Evolutionary conservation across 2,329 filamentous ascomycete genomes (phyloP), one percentile per base, ranked within the genome.

Genomic region (Fusarium buharicum): DNA sequence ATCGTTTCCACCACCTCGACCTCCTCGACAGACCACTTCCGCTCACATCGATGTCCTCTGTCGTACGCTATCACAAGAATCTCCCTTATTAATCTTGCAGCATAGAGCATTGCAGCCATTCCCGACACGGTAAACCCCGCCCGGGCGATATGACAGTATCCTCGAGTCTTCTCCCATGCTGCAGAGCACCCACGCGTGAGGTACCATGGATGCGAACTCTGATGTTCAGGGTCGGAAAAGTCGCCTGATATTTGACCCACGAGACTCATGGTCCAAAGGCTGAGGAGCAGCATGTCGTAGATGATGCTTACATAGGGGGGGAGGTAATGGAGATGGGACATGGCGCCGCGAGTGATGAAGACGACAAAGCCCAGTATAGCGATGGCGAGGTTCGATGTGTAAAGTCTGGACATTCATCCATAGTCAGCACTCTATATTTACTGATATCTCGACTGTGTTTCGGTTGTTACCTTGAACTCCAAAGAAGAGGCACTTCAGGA

Each of bases 361-460:
- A 75, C 50, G 48, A 71, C 58, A 16, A 71, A 41, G n/a, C 68
- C 64, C 5, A 76, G 66, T n/a, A 73, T 56, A 6, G 73, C 67
- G 13, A 72, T 68, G 41, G 68, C 71, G 9, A 74, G 53, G 50
- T 71, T 73, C 1, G 70, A 73, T 24, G 68, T 69, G 11, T 66
- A 62, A 6, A 73, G 34, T 27, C 73, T 76, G 27, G 6, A 41
- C 1, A 38, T 28, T 17, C 12, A 5, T 11, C 17, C 11, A 34
- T 22, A 8, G 31, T 59, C 17, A 56, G 33, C 14, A 16, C 3
- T 4, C 3, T 4, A 5, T 30, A 9, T 18, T 28, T 36, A 17
- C 18, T 6, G 11, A 14, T 6, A 18, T n/a, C 3, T 20, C 3
- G 1, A 11, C 9, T 11, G 12, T 13, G 11, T 18, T 17, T 9